These are phyloP conservation scores for Thelonectria discophora DNA, from an alignment of 2,329 filamentous ascomycete genomes.

Conservation along the genomic window DNA sequence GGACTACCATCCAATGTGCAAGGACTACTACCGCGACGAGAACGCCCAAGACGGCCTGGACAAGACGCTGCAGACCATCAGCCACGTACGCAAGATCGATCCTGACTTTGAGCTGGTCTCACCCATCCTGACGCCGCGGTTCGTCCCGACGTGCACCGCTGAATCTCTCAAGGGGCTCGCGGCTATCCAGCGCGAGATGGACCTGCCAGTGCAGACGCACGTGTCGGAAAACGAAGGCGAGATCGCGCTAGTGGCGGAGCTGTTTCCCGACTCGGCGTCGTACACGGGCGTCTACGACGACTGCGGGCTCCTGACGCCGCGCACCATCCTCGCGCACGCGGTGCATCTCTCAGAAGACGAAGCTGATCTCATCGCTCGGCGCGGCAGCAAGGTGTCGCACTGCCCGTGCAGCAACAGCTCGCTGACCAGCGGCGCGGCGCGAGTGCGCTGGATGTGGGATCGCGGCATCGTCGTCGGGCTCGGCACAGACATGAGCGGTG, in stretches of 20 bases:
- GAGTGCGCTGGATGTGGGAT: slow-evolving; percentile 77
- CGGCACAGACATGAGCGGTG: slow-evolving; percentile 91
- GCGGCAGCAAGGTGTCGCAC: slow-evolving; percentile 77
- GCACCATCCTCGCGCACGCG: slow-evolving; percentile 86
- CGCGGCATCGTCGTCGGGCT: slow-evolving; percentile 82
- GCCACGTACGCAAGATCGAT: slow-evolving; percentile 74
- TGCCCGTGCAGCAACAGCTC: slow-evolving; percentile 89
- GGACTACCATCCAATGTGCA: slow-evolving; percentile 74
- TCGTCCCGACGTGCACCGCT: slow-evolving; percentile 69
- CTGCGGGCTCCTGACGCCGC: slow-evolving; percentile 71
- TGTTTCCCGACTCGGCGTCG: slow-evolving; percentile 71
- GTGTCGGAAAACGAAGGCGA: slow-evolving; percentile 85
- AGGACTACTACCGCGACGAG: slow-evolving; percentile 82
- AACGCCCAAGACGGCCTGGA: slow-evolving; percentile 65
- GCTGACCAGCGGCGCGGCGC: slow-evolving; percentile 80
- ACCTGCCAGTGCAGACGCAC: slow-evolving; percentile 85
- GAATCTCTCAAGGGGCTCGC: slow-evolving; percentile 72
- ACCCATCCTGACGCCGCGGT: slow-evolving; percentile 82
- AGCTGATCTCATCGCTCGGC: slow-evolving; percentile 66
- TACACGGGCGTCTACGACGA: slow-evolving; percentile 86
- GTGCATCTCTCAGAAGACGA: slow-evolving; percentile 78
- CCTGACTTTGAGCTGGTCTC: slow-evolving; percentile 70
- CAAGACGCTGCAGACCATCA: slow-evolving; percentile 67
- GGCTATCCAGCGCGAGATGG: slow-evolving; percentile 66
- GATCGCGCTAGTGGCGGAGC: slow-evolving; percentile 71